These are phyloP conservation scores for Cercospora sojina DNA, from an alignment of 2,329 filamentous ascomycete genomes.

Conservation along the genomic window DNA sequence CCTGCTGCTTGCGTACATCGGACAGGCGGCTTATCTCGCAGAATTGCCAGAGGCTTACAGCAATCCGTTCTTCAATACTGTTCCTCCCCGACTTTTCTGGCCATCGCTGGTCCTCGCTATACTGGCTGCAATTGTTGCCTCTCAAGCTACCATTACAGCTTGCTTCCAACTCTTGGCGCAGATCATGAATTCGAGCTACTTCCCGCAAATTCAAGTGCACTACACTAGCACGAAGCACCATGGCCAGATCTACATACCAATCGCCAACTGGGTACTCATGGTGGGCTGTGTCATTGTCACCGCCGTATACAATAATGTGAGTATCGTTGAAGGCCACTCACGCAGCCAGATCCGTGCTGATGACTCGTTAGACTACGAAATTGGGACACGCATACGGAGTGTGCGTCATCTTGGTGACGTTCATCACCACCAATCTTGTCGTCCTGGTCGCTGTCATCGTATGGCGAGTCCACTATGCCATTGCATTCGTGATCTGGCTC, in stretches of 20 bases:
- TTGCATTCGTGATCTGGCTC: slow-evolving; percentile 62
- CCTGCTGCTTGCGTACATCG: slow-evolving; percentile 64
- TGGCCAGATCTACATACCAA: slow-evolving; percentile 72
- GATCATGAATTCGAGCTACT: slow-evolving; percentile 70
- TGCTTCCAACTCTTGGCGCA: slow-evolving; percentile 65
- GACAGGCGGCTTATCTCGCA: slow-evolving; percentile 71
- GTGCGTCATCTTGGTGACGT: slow-evolving; percentile 76
- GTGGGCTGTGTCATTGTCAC: slow-evolving; percentile 66
- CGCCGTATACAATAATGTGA: slow-evolving; percentile 62
- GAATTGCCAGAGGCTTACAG: slow-evolving; percentile 58
- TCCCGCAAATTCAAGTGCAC: slow-evolving; percentile 70
- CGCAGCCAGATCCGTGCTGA: slow-evolving; percentile 41
- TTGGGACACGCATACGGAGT: slow-evolving; percentile 75
- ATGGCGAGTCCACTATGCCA: slow-evolving; percentile 61
- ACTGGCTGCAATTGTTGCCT: slow-evolving; percentile 68
- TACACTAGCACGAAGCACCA: slow-evolving; percentile 70
- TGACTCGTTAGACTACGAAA: slow-evolving; percentile 52
- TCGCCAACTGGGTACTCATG: slow-evolving; percentile 76
- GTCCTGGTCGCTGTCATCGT: slow-evolving; percentile 69
- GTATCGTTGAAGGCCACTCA: slow-evolving; percentile 42
- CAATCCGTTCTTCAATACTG: slow-evolving; percentile 72
- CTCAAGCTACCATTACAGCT: slow-evolving; percentile 72
- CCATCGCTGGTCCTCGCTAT: slow-evolving; percentile 68
- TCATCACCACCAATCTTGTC: slow-evolving; percentile 73
- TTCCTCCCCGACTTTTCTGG: slow-evolving; percentile 66